phyloP scores from a whole-genome alignment of 2,329 filamentous ascomycete species.

The Aspergillus bombycis region DNA sequence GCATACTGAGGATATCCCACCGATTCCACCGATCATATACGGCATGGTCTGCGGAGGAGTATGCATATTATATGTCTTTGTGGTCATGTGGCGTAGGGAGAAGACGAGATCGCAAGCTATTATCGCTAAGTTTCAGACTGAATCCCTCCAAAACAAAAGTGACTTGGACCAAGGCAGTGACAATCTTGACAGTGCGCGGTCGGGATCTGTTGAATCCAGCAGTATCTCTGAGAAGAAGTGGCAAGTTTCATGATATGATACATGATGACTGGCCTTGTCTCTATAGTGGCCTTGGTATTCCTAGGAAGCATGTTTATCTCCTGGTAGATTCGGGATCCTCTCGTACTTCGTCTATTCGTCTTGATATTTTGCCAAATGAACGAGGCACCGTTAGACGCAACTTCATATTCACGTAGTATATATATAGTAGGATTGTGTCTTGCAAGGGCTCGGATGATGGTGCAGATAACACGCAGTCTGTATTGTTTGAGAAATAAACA shows the following conservation, averaged over 20 bases:
- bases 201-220: not conserved
- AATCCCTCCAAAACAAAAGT: not conserved
- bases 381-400: not conserved
- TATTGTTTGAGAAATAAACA: too few species aligned
- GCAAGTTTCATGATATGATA: not conserved
- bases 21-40: slow-evolving; percentile 49
- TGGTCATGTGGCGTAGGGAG: slow-evolving; percentile 11
- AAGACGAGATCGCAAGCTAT: not conserved
- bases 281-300: too few species aligned
- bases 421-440: not conserved
- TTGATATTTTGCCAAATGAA: not conserved
- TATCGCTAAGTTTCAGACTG: not conserved
- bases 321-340: too few species aligned
- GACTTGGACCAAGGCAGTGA: not conserved
- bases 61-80: slow-evolving; percentile 44
- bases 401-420: not conserved
- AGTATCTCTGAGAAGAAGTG: not conserved
- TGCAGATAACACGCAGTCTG: too few species aligned
- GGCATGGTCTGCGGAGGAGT: slow-evolving; percentile 53
- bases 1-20: slow-evolving; percentile 35
- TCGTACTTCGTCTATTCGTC: not conserved
- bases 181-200: not conserved
- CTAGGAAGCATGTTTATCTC: too few species aligned
- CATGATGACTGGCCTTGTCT: not conserved
- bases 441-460: too few species aligned